Percentiles rank a stretch among this genome's conserved stretches.
Conservation (phyloP, 1,284 basidiomycete species). For the Sparassis latifolia region DNA sequence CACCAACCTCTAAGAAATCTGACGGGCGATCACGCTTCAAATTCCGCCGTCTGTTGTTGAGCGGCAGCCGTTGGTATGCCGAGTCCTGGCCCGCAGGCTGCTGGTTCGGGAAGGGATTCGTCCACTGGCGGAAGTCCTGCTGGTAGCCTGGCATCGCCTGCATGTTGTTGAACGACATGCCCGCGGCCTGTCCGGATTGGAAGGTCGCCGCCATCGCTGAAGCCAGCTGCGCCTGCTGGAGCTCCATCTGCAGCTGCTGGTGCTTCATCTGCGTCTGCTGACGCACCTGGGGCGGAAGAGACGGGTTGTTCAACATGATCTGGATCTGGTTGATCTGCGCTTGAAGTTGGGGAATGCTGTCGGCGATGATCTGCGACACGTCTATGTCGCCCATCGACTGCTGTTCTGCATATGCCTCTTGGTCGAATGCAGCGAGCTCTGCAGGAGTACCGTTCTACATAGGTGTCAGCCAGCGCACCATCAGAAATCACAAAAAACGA, state of each 20-base stretch:
- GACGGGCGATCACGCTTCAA: constrained; percentile 75
- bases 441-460: neutral
- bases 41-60: constrained; percentile 70
- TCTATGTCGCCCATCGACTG: constrained; percentile 54
- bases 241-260: constrained; percentile 69
- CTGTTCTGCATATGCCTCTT: constrained; percentile 61
- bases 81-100: constrained; percentile 65
- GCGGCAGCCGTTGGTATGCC: constrained; percentile 75
- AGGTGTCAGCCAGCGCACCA: neutral
- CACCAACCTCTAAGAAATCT: constrained; percentile 72
- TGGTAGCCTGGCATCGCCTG: constrained; percentile 26
- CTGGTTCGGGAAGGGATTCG: constrained; percentile 52
- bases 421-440: constrained; percentile 26
- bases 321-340: constrained; percentile 72
- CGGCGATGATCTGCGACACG: constrained; percentile 63
- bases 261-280: constrained; percentile 74
- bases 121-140: constrained; percentile 39
- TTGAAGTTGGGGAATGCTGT: constrained; percentile 71
- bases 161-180: constrained; percentile 9
- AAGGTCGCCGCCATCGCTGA: constrained; percentile 47
- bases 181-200: constrained; percentile 33
- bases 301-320: constrained; percentile 69
- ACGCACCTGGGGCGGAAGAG: constrained; percentile 62
- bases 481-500: too few species aligned
- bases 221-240: constrained; percentile 68